Evolutionary conservation across 2,329 filamentous ascomycete species (phyloP).

Genomic region (Trichoderma atrobrunneum): DNA sequence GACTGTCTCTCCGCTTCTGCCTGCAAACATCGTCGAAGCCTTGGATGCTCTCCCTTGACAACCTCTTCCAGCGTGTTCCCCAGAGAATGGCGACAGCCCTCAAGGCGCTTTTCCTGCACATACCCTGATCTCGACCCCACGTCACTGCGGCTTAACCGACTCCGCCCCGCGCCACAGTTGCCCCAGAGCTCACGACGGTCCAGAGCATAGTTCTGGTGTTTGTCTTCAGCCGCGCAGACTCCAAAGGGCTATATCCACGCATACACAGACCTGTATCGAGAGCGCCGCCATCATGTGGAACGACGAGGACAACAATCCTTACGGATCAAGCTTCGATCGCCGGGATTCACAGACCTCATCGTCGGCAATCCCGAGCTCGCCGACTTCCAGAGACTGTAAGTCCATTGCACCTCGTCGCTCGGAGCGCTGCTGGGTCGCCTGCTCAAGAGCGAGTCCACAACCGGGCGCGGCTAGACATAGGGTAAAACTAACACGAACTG

Average conservation of each 20-base stretch:
- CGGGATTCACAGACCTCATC: slow-evolving; percentile 76
- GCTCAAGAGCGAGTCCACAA: background rate
- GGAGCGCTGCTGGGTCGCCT: background rate
- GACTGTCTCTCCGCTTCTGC: slow-evolving; percentile 3
- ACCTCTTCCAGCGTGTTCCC: background rate
- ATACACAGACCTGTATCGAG: background rate
- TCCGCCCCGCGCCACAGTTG: slow-evolving; percentile 19
- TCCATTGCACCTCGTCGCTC: slow-evolving; percentile 23
- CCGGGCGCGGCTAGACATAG: background rate
- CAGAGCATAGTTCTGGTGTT: slow-evolving; percentile 19
- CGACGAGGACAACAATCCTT: slow-evolving; percentile 97
- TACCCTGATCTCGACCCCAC: slow-evolving; percentile 20
- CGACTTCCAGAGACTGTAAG: slow-evolving; percentile 57
- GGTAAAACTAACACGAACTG: background rate
- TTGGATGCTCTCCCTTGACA: background rate
- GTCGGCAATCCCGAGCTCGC: slow-evolving; percentile 62
- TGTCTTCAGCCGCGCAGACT: background rate
- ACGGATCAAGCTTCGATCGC: slow-evolving; percentile 85
- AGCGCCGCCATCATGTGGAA: slow-evolving; percentile 73
- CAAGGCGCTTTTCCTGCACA: slow-evolving; percentile 15
- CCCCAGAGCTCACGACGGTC: slow-evolving; percentile 24
- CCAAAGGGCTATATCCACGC: background rate
- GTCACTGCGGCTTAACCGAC: slow-evolving; percentile 18
- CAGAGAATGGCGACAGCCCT: slow-evolving; percentile 26
- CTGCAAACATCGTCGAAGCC: background rate